Conservation (phyloP, 495 filamentous ascomycete genomes). For the Aspergillus sclerotioniger region DNA sequence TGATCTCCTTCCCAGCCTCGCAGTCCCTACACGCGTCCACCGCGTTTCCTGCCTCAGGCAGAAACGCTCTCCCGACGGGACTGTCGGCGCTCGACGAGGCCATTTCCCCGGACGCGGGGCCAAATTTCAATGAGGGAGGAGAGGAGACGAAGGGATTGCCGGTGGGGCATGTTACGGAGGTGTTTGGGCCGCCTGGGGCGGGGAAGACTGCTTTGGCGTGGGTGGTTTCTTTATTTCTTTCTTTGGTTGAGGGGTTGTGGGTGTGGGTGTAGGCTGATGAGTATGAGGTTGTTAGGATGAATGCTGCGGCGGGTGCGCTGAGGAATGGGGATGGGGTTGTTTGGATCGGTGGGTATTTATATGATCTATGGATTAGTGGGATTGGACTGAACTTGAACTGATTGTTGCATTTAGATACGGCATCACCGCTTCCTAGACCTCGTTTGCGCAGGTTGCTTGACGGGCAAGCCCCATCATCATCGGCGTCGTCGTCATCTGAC, state of each 20-base stretch:
- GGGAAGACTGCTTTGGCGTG: conserved; percentile 88
- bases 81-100: conserved; percentile 59
- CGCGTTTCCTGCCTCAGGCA: conserved; percentile 34
- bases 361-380: too few species aligned
- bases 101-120: conserved; percentile 27
- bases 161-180: conserved; percentile 78
- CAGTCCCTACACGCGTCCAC: conserved; percentile 70
- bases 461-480: conserved; percentile 16
- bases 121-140: conserved; percentile 3
- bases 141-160: conserved; percentile 52
- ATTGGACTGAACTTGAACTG: too few species aligned
- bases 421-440: conserved; percentile 39
- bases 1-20: conserved; percentile 86
- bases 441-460: conserved; percentile 41
- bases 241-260: too few species aligned
- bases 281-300: conserved; percentile 59
- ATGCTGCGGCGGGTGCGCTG: conserved; percentile 63
- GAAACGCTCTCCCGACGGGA: conserved; percentile 61
- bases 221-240: conserved; percentile 13
- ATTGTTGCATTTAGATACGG: conserved; percentile 42
- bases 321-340: conserved; percentile 62
- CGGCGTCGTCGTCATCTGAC: conserved; percentile 1
- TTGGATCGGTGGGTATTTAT: conserved; percentile 77
- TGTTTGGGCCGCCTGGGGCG: conserved; percentile 83
- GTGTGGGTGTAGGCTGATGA: too few species aligned